Percentiles rank a stretch among this genome's conserved stretches.
phyloP scores from a whole-genome alignment of 345 rosid species.

The Populus pruinosa region DNA sequence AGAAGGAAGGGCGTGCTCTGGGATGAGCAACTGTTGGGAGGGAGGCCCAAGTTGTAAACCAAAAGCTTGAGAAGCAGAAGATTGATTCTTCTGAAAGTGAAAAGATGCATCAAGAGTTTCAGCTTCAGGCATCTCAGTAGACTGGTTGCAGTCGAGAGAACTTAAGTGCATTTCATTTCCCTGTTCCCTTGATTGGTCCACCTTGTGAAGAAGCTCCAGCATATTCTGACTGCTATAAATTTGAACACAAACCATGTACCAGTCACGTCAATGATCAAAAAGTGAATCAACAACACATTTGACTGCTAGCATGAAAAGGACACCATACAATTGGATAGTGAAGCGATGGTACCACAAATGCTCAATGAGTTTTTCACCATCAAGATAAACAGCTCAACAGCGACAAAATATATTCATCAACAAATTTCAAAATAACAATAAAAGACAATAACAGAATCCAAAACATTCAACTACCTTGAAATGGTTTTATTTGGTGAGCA shows the following conservation, averaged over 20 bases:
- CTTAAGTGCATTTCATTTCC: conserved; percentile 40
- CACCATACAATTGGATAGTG: not conserved
- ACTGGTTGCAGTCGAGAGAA: conserved; percentile 41
- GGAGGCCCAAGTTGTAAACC: conserved; percentile 80
- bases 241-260: not conserved
- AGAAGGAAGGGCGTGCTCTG: conserved; percentile 36
- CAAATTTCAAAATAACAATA: not conserved
- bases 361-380: not conserved
- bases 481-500: conserved; percentile 38
- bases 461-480: conserved; percentile 48
- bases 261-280: not conserved
- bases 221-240: conserved; percentile 61
- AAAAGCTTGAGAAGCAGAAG: conserved; percentile 68
- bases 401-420: not conserved
- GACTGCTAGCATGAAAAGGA: not conserved
- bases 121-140: conserved; percentile 45
- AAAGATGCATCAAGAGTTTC: conserved; percentile 51
- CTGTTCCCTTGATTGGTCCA: conserved; percentile 57
- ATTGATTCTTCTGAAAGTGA: conserved; percentile 49
- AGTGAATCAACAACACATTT: not conserved
- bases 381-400: not conserved
- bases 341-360: not conserved
- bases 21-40: conserved; percentile 50
- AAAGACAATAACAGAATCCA: not conserved
- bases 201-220: conserved; percentile 92